Evolutionary conservation across 169 alveolate species (phyloP), one percentile per base, ranked within the genome.

Genomic region (Besnoitia besnoiti): DNA sequence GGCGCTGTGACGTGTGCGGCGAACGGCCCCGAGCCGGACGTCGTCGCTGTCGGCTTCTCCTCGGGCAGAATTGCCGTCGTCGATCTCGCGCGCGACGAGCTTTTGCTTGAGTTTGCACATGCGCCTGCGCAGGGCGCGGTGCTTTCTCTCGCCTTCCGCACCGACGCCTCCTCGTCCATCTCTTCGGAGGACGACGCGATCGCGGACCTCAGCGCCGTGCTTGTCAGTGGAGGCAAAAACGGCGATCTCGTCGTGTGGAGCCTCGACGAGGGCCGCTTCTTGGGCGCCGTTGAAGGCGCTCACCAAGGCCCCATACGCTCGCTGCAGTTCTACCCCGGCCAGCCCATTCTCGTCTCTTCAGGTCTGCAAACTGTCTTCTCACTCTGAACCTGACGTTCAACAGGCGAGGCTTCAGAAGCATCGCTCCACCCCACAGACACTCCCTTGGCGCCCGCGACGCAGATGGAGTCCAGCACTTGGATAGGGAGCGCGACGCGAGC

Each of bases 171-270:
- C 30, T 51, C 87, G 24, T 24, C 24, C 3, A 7, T 4, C 50
- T 4, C 44, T 16, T 19, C 3, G 8, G 49, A 2, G 59, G 55
- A 37, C 37, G 87, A 85, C 2, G 84, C 91, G 27, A 67, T 67
- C n/a, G 82, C 80, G 59, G 59, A 73, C 12, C 55, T 67, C 16
- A 59, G 79, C 33, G 92, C 85, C 33, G 55, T 49, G 37, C 92
- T 88, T 2, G 76, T 88, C 2, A 88, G 87, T 33, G 92, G 87
- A 0, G 85, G 50, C 24, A 42, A 49, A 80, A 88, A 88, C 92
- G 92, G 92, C 0, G 92, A 88, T 33, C 67, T 88, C 12, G 44
- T 76, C 35, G 92, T 88, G 5, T 88, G 92, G 92, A 47, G 76
- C 33, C 92, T 88, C 40, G 61, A 62, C 40, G 51, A 40, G 0